Evolutionary conservation across 176 grass and related monocot species (phyloP), one percentile per base, ranked within the genome.

Genomic region (bread wheat (Triticum aestivum)): DNA sequence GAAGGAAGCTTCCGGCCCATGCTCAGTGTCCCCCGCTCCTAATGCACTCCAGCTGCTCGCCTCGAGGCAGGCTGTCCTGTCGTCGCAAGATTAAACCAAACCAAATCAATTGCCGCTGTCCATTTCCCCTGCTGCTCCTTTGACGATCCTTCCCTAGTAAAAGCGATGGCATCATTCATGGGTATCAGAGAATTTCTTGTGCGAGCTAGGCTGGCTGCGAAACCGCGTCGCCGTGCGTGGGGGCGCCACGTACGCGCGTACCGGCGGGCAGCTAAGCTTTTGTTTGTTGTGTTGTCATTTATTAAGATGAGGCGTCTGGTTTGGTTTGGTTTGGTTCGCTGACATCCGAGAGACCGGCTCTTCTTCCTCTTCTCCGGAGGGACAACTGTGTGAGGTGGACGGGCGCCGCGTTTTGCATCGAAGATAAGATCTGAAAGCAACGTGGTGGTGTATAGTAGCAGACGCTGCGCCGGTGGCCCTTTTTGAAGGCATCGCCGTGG

Each of bases 161-260:
- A 81, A 77, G 82, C 82, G 71, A 81, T 29, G 6, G 77, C 62
- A 79, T 79, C 85, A 27, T 24, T 24, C 23, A 24, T 24, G 23
- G 23, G 23, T 24, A 24, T 24, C 23, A 24, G 23, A 24, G 23
- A 24, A 24, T 24, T 24, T 24, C 23, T 85, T 77, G 62, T 82
- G 90, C 82, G 82, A 73, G 78, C 86, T 88, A 86, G 90, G 90
- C 86, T 91, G 90, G 90, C 86, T 86, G 90, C 78, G 5, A 91
- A 88, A 91, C 70, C 90, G 90, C 90, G 90, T 91, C 15, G 54
- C 21, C 39, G 11, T 26, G 74, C 61, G 61, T 64, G n/a, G 18
- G 14, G 9, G 3, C 73, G 42, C 23, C 73, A 75, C 73, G 73
- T 24, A n/a, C 38, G 11, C 38, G 11, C 41, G 72, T 23, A n/a